A percentile compares a stretch with the other conserved stretches of the same genome.
Conservation (phyloP, 306 rosid genomes). For the Trichosanthes cucumerina region DNA sequence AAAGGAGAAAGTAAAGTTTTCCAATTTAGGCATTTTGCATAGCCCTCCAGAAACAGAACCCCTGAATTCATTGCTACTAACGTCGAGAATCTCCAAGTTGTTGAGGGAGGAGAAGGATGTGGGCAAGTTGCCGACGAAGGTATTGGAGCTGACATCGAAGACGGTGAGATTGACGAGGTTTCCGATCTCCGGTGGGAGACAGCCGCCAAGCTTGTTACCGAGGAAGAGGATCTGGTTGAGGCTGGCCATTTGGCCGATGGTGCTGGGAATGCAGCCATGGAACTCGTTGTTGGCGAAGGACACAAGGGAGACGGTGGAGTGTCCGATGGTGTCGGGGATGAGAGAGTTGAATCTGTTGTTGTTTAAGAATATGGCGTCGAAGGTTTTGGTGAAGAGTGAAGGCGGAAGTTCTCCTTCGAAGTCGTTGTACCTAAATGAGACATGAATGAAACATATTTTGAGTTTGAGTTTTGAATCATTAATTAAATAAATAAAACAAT, state of each 20-base stretch:
- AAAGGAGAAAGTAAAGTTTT: slow-evolving; percentile 35
- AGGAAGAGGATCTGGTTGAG: slow-evolving; percentile 30
- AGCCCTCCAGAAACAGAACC: slow-evolving; percentile 36
- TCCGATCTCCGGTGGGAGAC: slow-evolving; percentile 35
- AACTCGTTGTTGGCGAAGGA: slow-evolving; percentile 34
- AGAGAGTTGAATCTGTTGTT: slow-evolving; percentile 34
- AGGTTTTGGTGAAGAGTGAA: not conserved
- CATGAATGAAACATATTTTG: too few species aligned
- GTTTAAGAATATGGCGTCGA: slow-evolving; percentile 44
- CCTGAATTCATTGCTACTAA: slow-evolving; percentile 32
- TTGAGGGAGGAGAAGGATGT: slow-evolving; percentile 19
- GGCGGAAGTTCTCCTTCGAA: slow-evolving; percentile 1
- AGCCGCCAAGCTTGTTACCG: slow-evolving; percentile 34
- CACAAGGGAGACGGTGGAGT: slow-evolving; percentile 31
- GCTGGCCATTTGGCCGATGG: slow-evolving; percentile 32
- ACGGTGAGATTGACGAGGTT: slow-evolving; percentile 15
- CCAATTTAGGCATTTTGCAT: slow-evolving; percentile 42
- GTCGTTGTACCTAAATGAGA: not conserved
- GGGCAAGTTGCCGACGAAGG: slow-evolving; percentile 43
- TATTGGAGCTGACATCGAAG: slow-evolving; percentile 39
- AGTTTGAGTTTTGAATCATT: too few species aligned
- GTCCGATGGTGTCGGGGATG: slow-evolving; percentile 35
- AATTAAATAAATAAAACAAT: too few species aligned
- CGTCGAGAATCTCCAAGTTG: slow-evolving; percentile 33
- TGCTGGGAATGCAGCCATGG: slow-evolving; percentile 34